phyloP scores from a whole-genome alignment of 2,329 filamentous ascomycete genomes.

The Colletotrichum neosansevieriae region DNA sequence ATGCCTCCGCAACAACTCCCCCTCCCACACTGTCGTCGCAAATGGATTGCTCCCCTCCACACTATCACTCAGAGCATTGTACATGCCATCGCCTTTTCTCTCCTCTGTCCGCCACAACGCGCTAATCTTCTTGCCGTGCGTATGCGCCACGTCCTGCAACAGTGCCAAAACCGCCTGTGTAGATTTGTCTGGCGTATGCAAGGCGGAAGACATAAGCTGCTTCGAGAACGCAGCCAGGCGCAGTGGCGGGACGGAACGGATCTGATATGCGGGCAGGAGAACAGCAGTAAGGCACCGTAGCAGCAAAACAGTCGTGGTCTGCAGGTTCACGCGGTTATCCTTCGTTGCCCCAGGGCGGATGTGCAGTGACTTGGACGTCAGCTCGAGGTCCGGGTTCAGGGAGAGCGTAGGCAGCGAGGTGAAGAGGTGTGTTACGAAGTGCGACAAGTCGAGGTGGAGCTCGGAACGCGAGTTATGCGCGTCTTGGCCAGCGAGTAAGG shows the following conservation, averaged over 20 bases:
- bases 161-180: constrained; percentile 83
- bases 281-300: constrained; percentile 87
- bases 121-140: constrained; percentile 84
- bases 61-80: constrained; percentile 77
- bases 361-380: constrained; percentile 79
- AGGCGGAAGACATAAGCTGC: constrained; percentile 82
- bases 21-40: constrained; percentile 92
- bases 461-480: constrained; percentile 84
- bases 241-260: constrained; percentile 81
- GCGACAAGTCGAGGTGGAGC: constrained; percentile 90
- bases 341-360: constrained; percentile 56
- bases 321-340: constrained; percentile 79
- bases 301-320: constrained; percentile 93
- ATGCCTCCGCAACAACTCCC: constrained; percentile 85
- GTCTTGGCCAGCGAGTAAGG: constrained; percentile 95
- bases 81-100: constrained; percentile 89
- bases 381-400: constrained; percentile 87
- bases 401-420: constrained; percentile 83
- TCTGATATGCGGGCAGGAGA: constrained; percentile 80
- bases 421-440: constrained; percentile 96
- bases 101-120: constrained; percentile 97
- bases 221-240: constrained; percentile 94
- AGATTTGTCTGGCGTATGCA: constrained; percentile 94
- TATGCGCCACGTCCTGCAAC: constrained; percentile 81
- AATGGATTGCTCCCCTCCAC: constrained; percentile 92